phyloP scores from a whole-genome alignment of 1,284 basidiomycete species.

The Sporisorium graminicola region DNA sequence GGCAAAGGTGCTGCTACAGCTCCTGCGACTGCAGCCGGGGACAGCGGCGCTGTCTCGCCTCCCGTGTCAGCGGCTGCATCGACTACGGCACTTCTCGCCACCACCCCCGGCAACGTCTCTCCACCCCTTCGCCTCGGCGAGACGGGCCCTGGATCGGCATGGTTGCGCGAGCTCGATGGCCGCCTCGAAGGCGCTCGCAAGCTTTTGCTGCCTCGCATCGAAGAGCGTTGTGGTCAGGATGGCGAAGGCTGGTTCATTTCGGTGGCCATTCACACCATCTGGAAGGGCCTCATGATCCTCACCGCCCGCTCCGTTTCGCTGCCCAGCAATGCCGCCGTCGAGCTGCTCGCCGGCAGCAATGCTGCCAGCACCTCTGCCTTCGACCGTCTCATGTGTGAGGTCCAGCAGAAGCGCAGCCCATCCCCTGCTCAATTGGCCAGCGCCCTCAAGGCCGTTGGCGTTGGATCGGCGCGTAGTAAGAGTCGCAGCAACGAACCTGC shows the following conservation, averaged over 20 bases:
- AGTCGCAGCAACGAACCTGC: constrained; percentile 29
- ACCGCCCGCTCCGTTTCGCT: constrained; percentile 57
- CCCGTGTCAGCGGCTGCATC: constrained; percentile 9
- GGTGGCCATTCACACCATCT: constrained; percentile 65
- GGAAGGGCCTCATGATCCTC: constrained; percentile 66
- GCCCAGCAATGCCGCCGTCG: constrained; percentile 36
- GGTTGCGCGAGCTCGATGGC: constrained; percentile 65
- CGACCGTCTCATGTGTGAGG: constrained; percentile 45
- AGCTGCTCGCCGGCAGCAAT: constrained; percentile 35
- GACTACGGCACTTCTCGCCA: constrained; percentile 3
- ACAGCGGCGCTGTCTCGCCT: constrained; percentile 25
- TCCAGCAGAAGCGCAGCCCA: constrained; percentile 54
- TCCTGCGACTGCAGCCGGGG: not conserved
- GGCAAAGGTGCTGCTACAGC: constrained; percentile 3
- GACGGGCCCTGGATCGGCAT: constrained; percentile 46
- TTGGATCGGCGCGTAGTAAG: constrained; percentile 45
- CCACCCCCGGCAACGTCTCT: constrained; percentile 34
- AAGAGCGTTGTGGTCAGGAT: constrained; percentile 63
- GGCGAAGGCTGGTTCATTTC: constrained; percentile 69
- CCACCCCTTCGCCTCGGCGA: constrained; percentile 34
- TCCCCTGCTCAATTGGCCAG: constrained; percentile 57
- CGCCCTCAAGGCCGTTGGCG: constrained; percentile 60
- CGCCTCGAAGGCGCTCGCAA: constrained; percentile 62
- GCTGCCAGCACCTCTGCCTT: constrained; percentile 44
- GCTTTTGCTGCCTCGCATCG: constrained; percentile 63